Base-by-base conservation (phyloP, 208 protist species). In the Entamoeba dispar region DNA sequence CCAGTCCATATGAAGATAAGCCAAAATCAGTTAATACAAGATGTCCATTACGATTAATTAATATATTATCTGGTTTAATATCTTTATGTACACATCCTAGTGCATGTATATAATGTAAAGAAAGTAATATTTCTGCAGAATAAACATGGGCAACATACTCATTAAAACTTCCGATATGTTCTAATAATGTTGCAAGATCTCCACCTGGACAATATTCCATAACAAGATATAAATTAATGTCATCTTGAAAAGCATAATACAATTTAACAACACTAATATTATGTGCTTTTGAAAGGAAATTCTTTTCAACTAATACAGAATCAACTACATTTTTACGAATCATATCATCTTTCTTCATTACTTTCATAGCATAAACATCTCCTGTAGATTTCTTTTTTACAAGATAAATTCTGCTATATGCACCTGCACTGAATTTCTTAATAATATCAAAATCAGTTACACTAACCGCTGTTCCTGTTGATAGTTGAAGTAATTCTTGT, bases 21-120 rank as follows among this genome's bases (percentile, higher is more conserved):
- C 92, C 92, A 34, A 93, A 93, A 93, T 93, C 92, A 50, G 47
- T 93, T 17, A 93, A 34, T 50, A 57, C 2, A n/a, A 93, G 49
- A 50, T 93, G 92, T 2, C 92, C 92, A 55, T 93, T 31, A n/a
- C 47, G 6, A 55, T 50, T 27, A 52, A 93, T 69, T 5, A 93
- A 27, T 3, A 93, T 8, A n/a, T 93, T 93, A 49, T 93, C 92
- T 10, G 92, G 92, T 55, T 93, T 93, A 14, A 93, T 3, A 19
- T 93, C 92, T n/a, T 22, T 91, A 43, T 93, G 92, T n/a, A 93
- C 14, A 50, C 22, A 51, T 6, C 49, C 22, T 17, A 47, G 8
- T 4, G 49, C 5, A 38, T 92, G 91, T 8, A 92, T 34, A 8
- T 50, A 92, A 4, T 92, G 1, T 5, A 93, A 55, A 10, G 92